Conservation (phyloP, 805 yeast genomes). For the Zygosaccharomyces rouxii region DNA sequence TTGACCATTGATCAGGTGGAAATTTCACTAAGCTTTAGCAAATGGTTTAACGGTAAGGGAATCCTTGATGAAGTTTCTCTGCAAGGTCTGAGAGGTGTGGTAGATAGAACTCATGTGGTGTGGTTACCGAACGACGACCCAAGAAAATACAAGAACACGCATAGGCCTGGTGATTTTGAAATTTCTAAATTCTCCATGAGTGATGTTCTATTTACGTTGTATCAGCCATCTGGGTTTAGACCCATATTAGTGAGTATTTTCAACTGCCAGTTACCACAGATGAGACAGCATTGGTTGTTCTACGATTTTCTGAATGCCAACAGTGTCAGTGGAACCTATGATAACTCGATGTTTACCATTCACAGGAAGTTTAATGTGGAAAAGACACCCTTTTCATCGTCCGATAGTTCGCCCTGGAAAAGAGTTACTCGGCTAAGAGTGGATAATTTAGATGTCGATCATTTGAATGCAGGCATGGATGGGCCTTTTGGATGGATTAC, state of each 20-base stretch:
- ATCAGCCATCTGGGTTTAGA: conserved; percentile 76
- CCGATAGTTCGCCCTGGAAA: conserved; percentile 42
- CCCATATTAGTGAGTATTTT: conserved; percentile 87
- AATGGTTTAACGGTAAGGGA: conserved; percentile 90
- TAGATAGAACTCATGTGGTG: conserved; percentile 81
- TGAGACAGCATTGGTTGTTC: conserved; percentile 91
- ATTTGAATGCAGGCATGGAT: conserved; percentile 79
- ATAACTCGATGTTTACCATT: conserved; percentile 86
- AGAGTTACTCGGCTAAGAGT: conserved; percentile 74
- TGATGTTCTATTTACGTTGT: conserved; percentile 76
- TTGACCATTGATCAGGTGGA: conserved; percentile 81
- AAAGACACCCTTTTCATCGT: conserved; percentile 9
- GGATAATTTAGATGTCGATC: conserved; percentile 82
- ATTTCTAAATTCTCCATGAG: conserved; percentile 76
- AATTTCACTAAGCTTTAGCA: conserved; percentile 71
- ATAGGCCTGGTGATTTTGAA: conserved; percentile 89
- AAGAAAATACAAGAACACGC: conserved; percentile 65
- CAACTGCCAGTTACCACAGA: conserved; percentile 70
- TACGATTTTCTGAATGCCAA: conserved; percentile 82
- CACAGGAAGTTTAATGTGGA: conserved; percentile 46
- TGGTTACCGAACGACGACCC: conserved; percentile 86
- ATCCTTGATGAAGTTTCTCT: conserved; percentile 75
- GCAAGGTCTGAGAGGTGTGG: conserved; percentile 84
- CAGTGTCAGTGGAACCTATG: conserved; percentile 85
- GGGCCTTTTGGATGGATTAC: conserved; percentile 99